phyloP scores from a whole-genome alignment of 129 eudicot species.

The Tagetes patula region DNA sequence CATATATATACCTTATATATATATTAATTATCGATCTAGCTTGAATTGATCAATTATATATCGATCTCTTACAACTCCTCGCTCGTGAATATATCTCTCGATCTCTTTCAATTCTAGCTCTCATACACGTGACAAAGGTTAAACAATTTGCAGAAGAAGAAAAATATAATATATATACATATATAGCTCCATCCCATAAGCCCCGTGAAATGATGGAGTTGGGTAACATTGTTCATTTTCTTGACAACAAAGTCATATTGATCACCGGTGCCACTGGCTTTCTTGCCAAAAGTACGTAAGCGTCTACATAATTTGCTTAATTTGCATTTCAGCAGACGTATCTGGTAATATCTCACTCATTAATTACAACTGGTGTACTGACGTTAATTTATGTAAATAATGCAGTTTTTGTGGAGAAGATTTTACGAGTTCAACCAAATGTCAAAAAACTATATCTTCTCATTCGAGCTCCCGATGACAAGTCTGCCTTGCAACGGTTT shows the following conservation, averaged over 20 bases:
- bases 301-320: too few relatives aligned
- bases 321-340: too few relatives aligned
- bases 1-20: too few relatives aligned
- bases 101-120: neutral
- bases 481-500: constrained; percentile 67
- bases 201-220: neutral
- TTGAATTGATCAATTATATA: neutral
- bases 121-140: too few relatives aligned
- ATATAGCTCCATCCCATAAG: too few relatives aligned
- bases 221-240: constrained; percentile 12
- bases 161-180: too few relatives aligned
- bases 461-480: constrained; percentile 62
- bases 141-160: too few relatives aligned
- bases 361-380: neutral
- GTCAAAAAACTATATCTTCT: constrained; percentile 84
- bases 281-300: constrained; percentile 20
- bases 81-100: neutral
- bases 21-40: neutral
- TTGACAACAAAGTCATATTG: constrained; percentile 11
- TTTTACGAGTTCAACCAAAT: constrained; percentile 83
- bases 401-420: constrained; percentile 80
- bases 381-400: neutral
- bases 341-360: too few relatives aligned
- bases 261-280: constrained; percentile 21
- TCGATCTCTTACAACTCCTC: neutral